A percentile compares a stretch with the other conserved stretches of the same genome.
These are phyloP conservation scores for Colletotrichum theobromicola DNA, from an alignment of 2,329 filamentous ascomycete genomes.

Conservation along the genomic window DNA sequence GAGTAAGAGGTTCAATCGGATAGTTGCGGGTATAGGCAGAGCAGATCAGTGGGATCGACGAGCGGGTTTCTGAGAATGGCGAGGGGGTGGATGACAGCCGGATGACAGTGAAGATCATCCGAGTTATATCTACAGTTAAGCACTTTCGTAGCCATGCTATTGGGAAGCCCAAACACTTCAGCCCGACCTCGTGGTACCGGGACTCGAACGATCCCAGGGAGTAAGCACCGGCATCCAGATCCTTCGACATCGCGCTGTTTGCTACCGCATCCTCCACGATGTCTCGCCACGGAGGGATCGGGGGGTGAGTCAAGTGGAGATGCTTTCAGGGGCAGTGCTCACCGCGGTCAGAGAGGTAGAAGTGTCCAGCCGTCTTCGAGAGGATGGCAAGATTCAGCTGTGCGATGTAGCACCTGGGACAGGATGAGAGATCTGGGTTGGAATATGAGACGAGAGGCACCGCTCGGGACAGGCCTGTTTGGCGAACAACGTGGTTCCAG, in stretches of 20 bases:
- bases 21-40: not conserved
- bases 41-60: not conserved
- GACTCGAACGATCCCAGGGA: not conserved
- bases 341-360: not conserved
- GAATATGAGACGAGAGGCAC: not conserved
- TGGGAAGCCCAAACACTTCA: not conserved
- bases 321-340: not conserved
- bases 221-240: not conserved
- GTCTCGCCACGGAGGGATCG: not conserved
- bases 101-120: not conserved
- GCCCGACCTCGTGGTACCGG: not conserved
- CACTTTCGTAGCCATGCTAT: not conserved
- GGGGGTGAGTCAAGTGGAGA: not conserved
- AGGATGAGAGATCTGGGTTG: not conserved
- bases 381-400: not conserved
- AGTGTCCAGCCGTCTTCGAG: not conserved
- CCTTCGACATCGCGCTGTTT: not conserved
- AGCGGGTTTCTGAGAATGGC: not conserved
- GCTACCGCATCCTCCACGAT: not conserved
- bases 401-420: conserved; percentile 17
- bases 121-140: not conserved
- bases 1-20: not conserved
- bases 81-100: not conserved
- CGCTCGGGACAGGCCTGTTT: not conserved
- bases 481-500: conserved; percentile 15